Conservation (phyloP, 129 eudicot species). For the Scalesia atractyloides region DNA sequence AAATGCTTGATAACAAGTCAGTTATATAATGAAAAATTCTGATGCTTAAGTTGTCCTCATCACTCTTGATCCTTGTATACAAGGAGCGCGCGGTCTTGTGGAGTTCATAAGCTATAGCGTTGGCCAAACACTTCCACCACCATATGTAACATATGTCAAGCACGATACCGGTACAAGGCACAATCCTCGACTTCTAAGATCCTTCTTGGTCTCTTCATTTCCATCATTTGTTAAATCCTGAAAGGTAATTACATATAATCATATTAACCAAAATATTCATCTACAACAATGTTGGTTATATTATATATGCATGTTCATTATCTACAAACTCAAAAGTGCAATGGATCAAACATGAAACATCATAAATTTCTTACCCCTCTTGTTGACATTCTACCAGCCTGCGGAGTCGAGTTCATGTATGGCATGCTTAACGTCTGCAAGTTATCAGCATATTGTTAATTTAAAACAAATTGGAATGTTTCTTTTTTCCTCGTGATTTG, state of each 20-base stretch:
- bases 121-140: constrained; percentile 78
- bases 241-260: constrained; percentile 9
- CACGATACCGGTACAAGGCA: constrained; percentile 82
- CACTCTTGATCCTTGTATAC: constrained; percentile 8
- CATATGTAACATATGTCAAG: constrained; percentile 70
- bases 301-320: neutral
- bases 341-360: neutral
- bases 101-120: constrained; percentile 33
- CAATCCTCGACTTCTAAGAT: constrained; percentile 81
- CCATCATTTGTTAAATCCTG: constrained; percentile 44
- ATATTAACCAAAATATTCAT: neutral
- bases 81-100: constrained; percentile 13
- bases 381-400: constrained; percentile 35
- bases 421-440: constrained; percentile 88
- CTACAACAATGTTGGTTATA: neutral
- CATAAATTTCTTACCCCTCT: constrained; percentile 58
- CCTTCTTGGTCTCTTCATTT: constrained; percentile 47
- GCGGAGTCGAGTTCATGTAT: constrained; percentile 79
- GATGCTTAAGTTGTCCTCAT: constrained; percentile 13
- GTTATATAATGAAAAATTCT: constrained; percentile 10
- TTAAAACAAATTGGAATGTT: neutral
- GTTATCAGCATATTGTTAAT: neutral
- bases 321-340: neutral
- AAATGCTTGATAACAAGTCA: constrained; percentile 15
- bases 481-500: neutral